A percentile compares a stretch with the other conserved stretches of the same genome.
phyloP scores from a whole-genome alignment of 2,329 filamentous ascomycete species.

The Diaporthe vaccinii region DNA sequence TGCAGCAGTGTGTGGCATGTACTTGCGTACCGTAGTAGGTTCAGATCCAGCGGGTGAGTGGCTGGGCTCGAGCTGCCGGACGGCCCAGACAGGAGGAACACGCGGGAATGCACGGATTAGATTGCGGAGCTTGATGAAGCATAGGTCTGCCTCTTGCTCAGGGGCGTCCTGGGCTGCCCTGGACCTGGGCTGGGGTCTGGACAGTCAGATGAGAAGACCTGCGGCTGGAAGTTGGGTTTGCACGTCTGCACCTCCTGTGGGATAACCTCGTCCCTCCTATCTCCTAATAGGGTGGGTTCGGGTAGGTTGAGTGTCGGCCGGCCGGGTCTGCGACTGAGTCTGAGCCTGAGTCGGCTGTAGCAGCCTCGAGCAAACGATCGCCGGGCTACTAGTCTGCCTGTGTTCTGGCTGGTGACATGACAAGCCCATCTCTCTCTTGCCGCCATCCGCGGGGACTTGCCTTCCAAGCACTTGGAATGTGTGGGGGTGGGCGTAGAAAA shows the following conservation, averaged over 20 bases:
- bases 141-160: not conserved
- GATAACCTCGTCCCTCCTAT: too few species aligned
- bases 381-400: conserved; percentile 17
- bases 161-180: not conserved
- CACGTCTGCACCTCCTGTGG: too few species aligned
- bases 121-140: not conserved
- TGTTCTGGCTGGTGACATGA: conserved; percentile 20
- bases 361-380: conserved; percentile 24
- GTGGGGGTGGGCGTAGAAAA: conserved; percentile 1
- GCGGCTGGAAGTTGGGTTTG: not conserved
- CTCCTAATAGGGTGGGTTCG: not conserved
- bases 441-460: conserved; percentile 24
- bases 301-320: conserved; percentile 29
- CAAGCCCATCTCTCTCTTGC: conserved; percentile 23
- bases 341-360: conserved; percentile 27
- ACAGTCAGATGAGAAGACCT: conserved; percentile 5
- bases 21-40: not conserved
- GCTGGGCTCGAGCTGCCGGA: conserved; percentile 12
- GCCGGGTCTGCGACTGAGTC: conserved; percentile 25
- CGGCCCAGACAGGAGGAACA: conserved; percentile 24
- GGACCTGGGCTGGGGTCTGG: not conserved
- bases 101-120: conserved; percentile 17
- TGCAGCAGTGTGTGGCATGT: not conserved
- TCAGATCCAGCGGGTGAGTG: not conserved
- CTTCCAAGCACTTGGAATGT: not conserved